Percentiles rank a stretch among this genome's conserved stretches.
Evolutionary conservation across 352 stramenopile species (phyloP).

Genomic region (Globisporangium alternatum): DNA sequence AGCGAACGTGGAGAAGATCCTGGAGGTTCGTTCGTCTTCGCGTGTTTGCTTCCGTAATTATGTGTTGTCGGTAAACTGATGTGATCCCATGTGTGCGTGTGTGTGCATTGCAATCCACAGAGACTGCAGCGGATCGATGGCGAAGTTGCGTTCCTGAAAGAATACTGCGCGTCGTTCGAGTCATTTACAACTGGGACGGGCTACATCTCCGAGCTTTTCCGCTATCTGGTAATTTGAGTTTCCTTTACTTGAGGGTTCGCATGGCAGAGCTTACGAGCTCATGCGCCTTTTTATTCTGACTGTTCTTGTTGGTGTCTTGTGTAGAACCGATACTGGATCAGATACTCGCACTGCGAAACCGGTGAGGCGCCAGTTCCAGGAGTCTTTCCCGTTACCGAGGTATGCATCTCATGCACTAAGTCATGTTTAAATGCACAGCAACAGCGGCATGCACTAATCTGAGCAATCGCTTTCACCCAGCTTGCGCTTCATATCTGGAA

Average conservation of each 20-base stretch:
- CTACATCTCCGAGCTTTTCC: constrained; percentile 84
- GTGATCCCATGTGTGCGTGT: background rate
- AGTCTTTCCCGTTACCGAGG: constrained; percentile 81
- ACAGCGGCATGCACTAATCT: background rate
- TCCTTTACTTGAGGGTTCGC: background rate
- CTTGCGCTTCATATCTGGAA: constrained; percentile 85
- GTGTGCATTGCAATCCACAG: constrained; percentile 14
- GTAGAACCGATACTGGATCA: constrained; percentile 87
- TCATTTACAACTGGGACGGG: constrained; percentile 68
- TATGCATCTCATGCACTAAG: constrained; percentile 18
- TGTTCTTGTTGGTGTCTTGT: background rate
- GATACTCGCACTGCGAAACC: constrained; percentile 82
- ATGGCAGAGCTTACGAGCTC: background rate
- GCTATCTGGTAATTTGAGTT: constrained; percentile 50
- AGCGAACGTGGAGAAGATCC: constrained; percentile 58
- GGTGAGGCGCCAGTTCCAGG: constrained; percentile 78
- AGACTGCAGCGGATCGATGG: constrained; percentile 55
- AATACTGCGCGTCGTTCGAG: constrained; percentile 69
- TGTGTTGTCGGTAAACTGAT: background rate
- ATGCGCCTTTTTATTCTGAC: background rate
- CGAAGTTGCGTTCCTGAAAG: constrained; percentile 62
- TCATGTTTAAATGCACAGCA: background rate
- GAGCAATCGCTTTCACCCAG: constrained; percentile 21
- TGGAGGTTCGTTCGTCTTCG: constrained; percentile 29
- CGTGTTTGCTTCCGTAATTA: background rate